Evolutionary conservation across 225 moss, liverwort and hornwort genomes (phyloP).

Genomic region (Anthoceros angustus): DNA sequence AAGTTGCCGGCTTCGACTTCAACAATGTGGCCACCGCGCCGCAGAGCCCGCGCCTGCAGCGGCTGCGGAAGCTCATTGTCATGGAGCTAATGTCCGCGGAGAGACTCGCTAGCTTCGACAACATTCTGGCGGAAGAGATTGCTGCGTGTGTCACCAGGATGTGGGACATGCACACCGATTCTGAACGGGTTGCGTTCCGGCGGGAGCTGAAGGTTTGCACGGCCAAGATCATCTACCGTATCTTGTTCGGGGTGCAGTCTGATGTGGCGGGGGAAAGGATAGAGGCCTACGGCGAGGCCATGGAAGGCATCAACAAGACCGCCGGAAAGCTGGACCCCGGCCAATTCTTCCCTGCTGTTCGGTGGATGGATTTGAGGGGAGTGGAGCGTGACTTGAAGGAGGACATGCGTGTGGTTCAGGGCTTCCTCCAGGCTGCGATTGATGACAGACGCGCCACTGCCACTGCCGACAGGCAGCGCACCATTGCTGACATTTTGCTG

Average conservation of each 20-base stretch:
- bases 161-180: background rate
- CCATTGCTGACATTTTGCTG: conserved; percentile 1
- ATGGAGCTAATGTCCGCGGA: no score
- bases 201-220: background rate
- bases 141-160: background rate
- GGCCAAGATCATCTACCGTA: background rate
- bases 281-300: background rate
- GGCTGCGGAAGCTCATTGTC: no score
- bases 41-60: no score
- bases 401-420: background rate
- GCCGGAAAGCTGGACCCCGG: background rate
- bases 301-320: background rate
- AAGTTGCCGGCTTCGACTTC: no score
- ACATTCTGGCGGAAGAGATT: background rate
- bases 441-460: background rate
- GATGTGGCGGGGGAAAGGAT: background rate
- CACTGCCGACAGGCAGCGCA: background rate
- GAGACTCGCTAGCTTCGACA: no score
- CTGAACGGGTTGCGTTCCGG: background rate
- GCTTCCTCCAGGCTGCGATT: background rate
- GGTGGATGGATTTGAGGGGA: background rate
- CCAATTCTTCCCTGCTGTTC: background rate
- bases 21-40: no score
- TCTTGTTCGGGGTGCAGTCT: conserved; percentile 2
- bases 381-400: conserved; percentile 2